Conservation (phyloP, 73 alveolate genomes). For the Symbiodinium natans region DNA sequence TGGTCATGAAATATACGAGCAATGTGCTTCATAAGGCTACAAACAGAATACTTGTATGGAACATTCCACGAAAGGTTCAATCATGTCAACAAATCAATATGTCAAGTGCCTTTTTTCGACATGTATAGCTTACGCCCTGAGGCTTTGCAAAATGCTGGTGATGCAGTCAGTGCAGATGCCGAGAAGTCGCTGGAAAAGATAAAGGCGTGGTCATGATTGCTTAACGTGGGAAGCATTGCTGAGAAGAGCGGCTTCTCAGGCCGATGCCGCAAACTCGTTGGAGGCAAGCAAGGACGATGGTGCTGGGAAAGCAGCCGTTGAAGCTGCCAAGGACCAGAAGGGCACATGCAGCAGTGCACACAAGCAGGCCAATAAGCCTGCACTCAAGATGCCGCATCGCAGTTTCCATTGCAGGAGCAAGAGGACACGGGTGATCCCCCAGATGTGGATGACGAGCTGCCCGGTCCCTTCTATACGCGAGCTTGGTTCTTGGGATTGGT, state of each 20-base stretch:
- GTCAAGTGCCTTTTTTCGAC: too few species aligned
- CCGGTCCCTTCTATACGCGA: neutral
- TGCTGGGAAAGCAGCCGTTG: neutral
- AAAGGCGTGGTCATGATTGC: neutral
- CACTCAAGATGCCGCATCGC: neutral
- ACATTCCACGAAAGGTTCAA: too few species aligned
- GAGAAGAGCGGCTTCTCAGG: neutral
- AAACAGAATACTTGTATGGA: too few species aligned
- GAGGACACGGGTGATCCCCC: conserved; percentile 26
- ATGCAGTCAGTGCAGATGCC: conserved; percentile 22
- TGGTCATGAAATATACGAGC: too few species aligned
- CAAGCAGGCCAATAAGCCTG: neutral
- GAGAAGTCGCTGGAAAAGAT: conserved; percentile 17
- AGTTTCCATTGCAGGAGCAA: neutral
- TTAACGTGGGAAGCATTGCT: neutral
- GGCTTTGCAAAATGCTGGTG: conserved; percentile 61
- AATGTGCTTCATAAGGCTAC: too few species aligned
- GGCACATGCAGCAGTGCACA: neutral
- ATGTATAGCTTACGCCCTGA: too few species aligned
- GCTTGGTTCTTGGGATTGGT: neutral
- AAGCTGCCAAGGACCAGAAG: neutral
- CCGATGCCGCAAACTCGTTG: neutral
- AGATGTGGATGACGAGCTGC: conserved; percentile 6
- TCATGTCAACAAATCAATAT: too few species aligned
- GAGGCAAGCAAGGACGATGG: conserved; percentile 19